These are phyloP conservation scores for Cynara cardunculus DNA, from an alignment of 129 eudicot genomes.

Conservation along the genomic window DNA sequence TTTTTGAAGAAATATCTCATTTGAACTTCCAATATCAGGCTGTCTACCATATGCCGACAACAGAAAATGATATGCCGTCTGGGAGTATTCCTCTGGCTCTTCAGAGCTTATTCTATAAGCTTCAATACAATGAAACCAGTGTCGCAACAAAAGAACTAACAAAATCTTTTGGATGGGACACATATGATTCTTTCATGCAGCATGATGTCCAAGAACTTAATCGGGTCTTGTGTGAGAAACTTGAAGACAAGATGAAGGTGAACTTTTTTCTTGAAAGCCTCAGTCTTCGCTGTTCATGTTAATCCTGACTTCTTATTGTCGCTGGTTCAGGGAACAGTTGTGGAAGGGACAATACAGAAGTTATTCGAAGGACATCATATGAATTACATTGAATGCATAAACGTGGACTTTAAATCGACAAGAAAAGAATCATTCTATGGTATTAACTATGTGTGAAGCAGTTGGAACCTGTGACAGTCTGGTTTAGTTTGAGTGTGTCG, in stretches of 20 bases:
- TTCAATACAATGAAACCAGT: slow-evolving; percentile 90
- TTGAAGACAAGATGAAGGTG: slow-evolving; percentile 99
- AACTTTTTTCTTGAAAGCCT: not conserved
- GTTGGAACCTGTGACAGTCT: not conserved
- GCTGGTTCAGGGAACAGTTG: slow-evolving; percentile 84
- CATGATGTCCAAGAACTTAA: slow-evolving; percentile 99
- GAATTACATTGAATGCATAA: slow-evolving; percentile 94
- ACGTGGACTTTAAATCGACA: slow-evolving; percentile 91
- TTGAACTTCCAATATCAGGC: slow-evolving; percentile 55
- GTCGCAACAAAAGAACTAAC: slow-evolving; percentile 96
- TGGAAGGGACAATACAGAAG: slow-evolving; percentile 96
- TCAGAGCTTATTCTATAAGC: slow-evolving; percentile 93
- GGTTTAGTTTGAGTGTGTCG: not conserved
- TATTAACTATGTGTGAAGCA: slow-evolving; percentile 25
- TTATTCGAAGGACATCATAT: slow-evolving; percentile 96
- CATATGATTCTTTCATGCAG: slow-evolving; percentile 96
- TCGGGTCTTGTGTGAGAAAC: slow-evolving; percentile 91
- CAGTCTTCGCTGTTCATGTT: not conserved
- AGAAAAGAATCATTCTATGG: slow-evolving; percentile 98
- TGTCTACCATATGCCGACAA: slow-evolving; percentile 98
- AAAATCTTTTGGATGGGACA: slow-evolving; percentile 98
- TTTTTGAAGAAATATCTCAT: slow-evolving; percentile 11
- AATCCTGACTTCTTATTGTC: slow-evolving; percentile 23
- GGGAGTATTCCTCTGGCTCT: slow-evolving; percentile 96
- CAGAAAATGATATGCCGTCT: slow-evolving; percentile 92